A percentile compares a stretch with the other conserved stretches of the same genome.
Conservation (phyloP, 108 stramenopile genomes). For the Epithemia pelagica region DNA sequence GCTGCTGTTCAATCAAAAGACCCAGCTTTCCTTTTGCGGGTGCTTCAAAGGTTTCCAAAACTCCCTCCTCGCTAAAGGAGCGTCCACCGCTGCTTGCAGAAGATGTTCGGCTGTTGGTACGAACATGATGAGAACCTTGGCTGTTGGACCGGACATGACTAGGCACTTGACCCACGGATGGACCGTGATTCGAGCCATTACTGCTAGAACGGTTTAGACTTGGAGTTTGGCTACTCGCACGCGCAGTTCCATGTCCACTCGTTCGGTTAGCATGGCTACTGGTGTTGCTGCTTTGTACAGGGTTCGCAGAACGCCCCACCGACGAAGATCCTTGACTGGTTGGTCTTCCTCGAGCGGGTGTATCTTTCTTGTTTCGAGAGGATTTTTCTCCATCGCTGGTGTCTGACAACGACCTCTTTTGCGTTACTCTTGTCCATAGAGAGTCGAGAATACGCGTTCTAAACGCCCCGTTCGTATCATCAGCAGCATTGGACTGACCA, state of each 20-base stretch:
- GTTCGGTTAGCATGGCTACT: not conserved
- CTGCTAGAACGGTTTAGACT: not conserved
- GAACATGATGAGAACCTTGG: not conserved
- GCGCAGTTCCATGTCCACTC: not conserved
- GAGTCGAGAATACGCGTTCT: not conserved
- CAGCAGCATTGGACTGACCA: no score
- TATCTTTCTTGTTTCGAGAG: not conserved
- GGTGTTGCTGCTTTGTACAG: not conserved
- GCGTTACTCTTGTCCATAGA: not conserved
- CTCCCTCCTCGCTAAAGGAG: not conserved
- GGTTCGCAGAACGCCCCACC: no score
- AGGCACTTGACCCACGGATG: no score
- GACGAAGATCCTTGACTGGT: no score
- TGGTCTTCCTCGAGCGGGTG: not conserved
- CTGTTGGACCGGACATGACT: not conserved
- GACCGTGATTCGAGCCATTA: not conserved
- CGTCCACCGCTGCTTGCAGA: slow-evolving; percentile 1
- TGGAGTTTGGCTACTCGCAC: not conserved
- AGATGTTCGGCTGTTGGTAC: not conserved
- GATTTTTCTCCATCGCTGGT: not conserved
- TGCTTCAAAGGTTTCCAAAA: slow-evolving; percentile 16
- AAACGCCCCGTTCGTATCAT: no score
- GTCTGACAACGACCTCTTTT: not conserved
- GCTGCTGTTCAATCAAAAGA: slow-evolving; percentile 18
- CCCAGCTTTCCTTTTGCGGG: slow-evolving; percentile 24